phyloP scores from a whole-genome alignment of 1,284 basidiomycete genomes.

The Trichosporon sp. region DNA sequence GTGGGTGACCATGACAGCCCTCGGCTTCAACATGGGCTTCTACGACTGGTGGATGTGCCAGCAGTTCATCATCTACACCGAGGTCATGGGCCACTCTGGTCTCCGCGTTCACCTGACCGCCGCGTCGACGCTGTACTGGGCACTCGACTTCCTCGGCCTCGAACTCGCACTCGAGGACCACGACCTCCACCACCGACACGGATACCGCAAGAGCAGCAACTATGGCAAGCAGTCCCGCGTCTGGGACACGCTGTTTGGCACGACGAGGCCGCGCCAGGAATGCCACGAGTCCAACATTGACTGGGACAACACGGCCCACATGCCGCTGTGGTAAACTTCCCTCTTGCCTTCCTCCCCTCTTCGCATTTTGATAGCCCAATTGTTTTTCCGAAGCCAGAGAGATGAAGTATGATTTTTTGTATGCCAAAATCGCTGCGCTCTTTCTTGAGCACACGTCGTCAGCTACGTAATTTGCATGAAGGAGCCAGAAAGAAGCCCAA shows the following conservation, averaged over 20 bases:
- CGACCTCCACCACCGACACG: slow-evolving; percentile 23
- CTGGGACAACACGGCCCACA: background rate
- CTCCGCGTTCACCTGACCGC: slow-evolving; percentile 21
- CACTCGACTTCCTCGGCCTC: slow-evolving; percentile 11
- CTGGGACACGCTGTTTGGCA: slow-evolving; percentile 25
- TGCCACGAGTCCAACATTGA: slow-evolving; percentile 16
- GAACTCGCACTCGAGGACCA: slow-evolving; percentile 24
- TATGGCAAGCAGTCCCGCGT: slow-evolving; percentile 23
- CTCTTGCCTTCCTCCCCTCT: background rate
- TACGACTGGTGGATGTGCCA: slow-evolving; percentile 24
- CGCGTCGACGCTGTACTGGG: slow-evolving; percentile 16
- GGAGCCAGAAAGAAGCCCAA: too few species aligned
- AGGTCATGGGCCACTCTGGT: slow-evolving; percentile 22
- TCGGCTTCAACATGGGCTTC: slow-evolving; percentile 20
- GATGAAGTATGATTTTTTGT: background rate
- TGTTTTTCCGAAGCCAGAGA: background rate
- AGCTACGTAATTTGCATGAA: too few species aligned
- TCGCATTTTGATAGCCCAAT: background rate
- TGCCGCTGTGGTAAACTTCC: slow-evolving; percentile 20
- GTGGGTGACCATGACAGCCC: slow-evolving; percentile 10
- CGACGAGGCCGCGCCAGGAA: too few species aligned
- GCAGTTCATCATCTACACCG: slow-evolving; percentile 24
- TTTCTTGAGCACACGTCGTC: too few species aligned
- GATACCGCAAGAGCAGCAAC: slow-evolving; percentile 25
- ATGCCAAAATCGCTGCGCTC: background rate